A percentile compares a stretch with the other conserved stretches of the same genome.
Conservation (phyloP, 2,329 filamentous ascomycete species). For the Claviceps maximensis region DNA sequence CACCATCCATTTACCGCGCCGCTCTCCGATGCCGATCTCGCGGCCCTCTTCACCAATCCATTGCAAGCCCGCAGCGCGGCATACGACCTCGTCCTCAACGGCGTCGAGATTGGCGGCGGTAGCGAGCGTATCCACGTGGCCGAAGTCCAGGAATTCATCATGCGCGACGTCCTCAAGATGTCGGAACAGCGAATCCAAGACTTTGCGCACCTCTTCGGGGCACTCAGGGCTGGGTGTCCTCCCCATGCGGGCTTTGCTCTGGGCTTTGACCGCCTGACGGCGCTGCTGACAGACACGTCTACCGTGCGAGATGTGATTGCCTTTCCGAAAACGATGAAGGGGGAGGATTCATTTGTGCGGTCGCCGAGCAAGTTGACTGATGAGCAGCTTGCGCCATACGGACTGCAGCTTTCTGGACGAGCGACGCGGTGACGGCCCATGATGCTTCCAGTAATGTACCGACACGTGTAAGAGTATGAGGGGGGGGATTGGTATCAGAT, state of each 20-base stretch:
- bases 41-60: constrained; percentile 59
- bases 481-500: no score
- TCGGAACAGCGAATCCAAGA: constrained; percentile 55
- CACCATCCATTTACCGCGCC: constrained; percentile 97
- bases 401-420: constrained; percentile 20
- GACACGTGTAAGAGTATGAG: constrained; percentile 33
- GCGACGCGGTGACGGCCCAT: neutral
- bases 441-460: neutral
- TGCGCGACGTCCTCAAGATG: constrained; percentile 76
- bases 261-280: constrained; percentile 77
- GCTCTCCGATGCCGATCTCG: constrained; percentile 55
- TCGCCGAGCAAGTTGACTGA: constrained; percentile 58
- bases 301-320: constrained; percentile 89
- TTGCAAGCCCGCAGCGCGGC: constrained; percentile 67
- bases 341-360: constrained; percentile 72
- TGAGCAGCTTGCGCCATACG: constrained; percentile 37
- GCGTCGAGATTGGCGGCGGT: constrained; percentile 85
- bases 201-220: constrained; percentile 75
- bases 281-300: constrained; percentile 61
- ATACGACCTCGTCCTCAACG: constrained; percentile 93
- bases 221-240: constrained; percentile 73
- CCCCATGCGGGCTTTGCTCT: constrained; percentile 90
- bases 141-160: constrained; percentile 68
- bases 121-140: constrained; percentile 84
- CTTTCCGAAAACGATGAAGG: constrained; percentile 87